Evolutionary conservation across 2,329 filamentous ascomycete genomes (phyloP).

Genomic region (Diplodia intermedia): DNA sequence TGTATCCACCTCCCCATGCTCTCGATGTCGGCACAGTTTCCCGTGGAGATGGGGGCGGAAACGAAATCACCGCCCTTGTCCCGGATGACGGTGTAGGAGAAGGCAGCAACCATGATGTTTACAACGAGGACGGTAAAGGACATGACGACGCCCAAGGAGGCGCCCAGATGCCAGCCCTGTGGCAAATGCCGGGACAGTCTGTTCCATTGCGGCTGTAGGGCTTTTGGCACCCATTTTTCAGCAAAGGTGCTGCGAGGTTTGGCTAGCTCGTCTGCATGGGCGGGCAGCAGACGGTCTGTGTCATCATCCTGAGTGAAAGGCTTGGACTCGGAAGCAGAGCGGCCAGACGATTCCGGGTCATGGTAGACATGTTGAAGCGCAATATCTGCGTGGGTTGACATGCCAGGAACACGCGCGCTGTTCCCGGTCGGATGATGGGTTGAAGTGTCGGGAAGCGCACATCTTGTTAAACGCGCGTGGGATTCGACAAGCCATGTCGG

Average conservation of each 20-base stretch:
- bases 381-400: neutral
- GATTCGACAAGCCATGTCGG: neutral
- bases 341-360: no score
- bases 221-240: neutral
- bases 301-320: neutral
- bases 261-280: neutral
- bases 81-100: neutral
- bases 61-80: neutral
- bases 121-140: neutral
- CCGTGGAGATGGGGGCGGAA: constrained; percentile 26
- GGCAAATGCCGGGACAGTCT: neutral
- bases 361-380: neutral
- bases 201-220: neutral
- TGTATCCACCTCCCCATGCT: constrained; percentile 45
- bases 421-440: neutral
- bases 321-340: neutral
- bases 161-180: constrained; percentile 2
- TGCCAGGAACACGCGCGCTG: neutral
- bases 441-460: neutral
- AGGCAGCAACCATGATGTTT: constrained; percentile 1
- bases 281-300: neutral
- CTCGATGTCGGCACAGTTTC: constrained; percentile 36
- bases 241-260: neutral
- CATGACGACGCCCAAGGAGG: neutral
- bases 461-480: neutral